Conservation (phyloP, 306 rosid genomes). For the Lagenaria siceraria region DNA sequence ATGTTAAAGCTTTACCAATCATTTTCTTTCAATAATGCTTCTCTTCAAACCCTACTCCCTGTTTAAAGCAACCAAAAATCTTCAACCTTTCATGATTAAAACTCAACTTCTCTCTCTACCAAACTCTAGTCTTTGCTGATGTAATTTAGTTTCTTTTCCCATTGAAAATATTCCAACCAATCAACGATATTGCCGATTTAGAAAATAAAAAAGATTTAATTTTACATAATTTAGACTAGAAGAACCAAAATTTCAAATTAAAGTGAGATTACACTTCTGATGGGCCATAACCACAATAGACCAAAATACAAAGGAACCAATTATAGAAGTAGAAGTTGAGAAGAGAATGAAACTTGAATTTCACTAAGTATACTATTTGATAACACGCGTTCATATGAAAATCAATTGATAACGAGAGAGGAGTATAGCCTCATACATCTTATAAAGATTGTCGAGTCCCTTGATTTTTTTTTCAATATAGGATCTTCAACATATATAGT, state of each 20-base stretch:
- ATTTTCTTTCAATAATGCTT: not conserved
- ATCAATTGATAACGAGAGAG: too few species aligned
- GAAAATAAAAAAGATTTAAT: not conserved
- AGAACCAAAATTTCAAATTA: not conserved
- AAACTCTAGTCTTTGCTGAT: not conserved
- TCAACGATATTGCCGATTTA: not conserved
- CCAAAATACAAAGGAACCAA: not conserved
- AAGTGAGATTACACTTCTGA: not conserved
- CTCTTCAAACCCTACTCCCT: not conserved
- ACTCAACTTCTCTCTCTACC: not conserved
- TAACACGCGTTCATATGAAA: too few species aligned
- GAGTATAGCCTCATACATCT: too few species aligned
- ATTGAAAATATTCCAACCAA: not conserved
- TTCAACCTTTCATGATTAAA: not conserved
- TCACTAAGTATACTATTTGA: not conserved
- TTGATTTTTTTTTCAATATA: too few species aligned
- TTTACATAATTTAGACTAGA: not conserved
- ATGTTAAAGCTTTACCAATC: slow-evolving; percentile 8
- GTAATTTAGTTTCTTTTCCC: not conserved
- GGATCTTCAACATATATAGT: too few species aligned
- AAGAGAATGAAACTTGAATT: not conserved
- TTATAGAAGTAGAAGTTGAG: not conserved
- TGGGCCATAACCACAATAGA: not conserved
- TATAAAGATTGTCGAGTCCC: too few species aligned
- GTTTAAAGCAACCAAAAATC: not conserved